Evolutionary conservation across 2,329 filamentous ascomycete genomes (phyloP).

Genomic region (Passalora sequoiae): DNA sequence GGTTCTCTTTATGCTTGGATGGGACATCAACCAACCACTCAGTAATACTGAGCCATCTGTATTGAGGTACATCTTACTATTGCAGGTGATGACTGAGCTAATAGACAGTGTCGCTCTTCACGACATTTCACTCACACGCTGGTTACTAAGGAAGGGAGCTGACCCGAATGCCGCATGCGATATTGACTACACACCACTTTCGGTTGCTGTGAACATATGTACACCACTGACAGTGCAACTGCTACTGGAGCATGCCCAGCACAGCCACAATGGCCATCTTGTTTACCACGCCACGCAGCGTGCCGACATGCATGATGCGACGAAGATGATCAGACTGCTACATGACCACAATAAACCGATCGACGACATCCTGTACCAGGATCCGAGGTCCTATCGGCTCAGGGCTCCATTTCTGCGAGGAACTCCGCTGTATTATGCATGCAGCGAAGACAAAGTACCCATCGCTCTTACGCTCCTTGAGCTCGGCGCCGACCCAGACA

Average conservation of each 20-base stretch:
- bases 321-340: slow-evolving; percentile 3
- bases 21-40: slow-evolving; percentile 7
- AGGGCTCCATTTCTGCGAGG: slow-evolving; percentile 8
- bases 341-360: slow-evolving; percentile 6
- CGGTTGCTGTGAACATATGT: slow-evolving; percentile 4
- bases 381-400: slow-evolving; percentile 7
- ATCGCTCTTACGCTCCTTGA: slow-evolving; percentile 7
- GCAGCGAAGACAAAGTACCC: slow-evolving; percentile 1
- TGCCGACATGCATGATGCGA: not conserved
- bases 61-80: slow-evolving; percentile 3
- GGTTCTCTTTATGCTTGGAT: slow-evolving; percentile 10
- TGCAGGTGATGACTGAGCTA: not conserved
- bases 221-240: slow-evolving; percentile 1
- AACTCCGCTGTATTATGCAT: slow-evolving; percentile 10
- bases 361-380: slow-evolving; percentile 8
- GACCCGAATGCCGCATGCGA: slow-evolving; percentile 9
- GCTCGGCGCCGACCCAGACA: slow-evolving; percentile 11
- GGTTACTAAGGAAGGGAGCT: slow-evolving; percentile 4
- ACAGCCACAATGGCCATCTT: slow-evolving; percentile 9
- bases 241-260: slow-evolving; percentile 7
- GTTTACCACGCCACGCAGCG: slow-evolving; percentile 9
- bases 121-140: slow-evolving; percentile 7
- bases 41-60: slow-evolving; percentile 11
- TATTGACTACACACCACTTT: slow-evolving; percentile 10
- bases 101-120: slow-evolving; percentile 7